A percentile compares a stretch with the other conserved stretches of the same genome.
phyloP scores from a whole-genome alignment of 768 basidiomycete species.

The Pleurotus tuoliensis region DNA sequence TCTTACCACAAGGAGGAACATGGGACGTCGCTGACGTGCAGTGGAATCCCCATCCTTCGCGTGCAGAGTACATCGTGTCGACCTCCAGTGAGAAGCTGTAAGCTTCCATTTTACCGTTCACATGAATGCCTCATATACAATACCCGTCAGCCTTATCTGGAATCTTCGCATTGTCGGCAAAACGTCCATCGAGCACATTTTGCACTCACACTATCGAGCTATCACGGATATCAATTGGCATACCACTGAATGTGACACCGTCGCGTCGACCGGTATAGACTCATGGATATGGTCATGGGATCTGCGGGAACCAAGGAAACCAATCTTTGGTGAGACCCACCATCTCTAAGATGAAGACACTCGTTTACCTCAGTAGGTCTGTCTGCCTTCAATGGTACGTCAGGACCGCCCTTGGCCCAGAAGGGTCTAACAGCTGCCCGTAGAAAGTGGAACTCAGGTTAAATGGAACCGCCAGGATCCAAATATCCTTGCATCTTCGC shows the following conservation, averaged over 20 bases:
- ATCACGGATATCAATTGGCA: conserved; percentile 99
- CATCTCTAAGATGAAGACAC: background rate
- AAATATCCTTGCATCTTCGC: conserved; percentile 86
- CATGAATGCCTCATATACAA: background rate
- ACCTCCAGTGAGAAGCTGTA: conserved; percentile 88
- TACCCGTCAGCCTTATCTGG: conserved; percentile 74
- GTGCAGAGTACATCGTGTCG: conserved; percentile 79
- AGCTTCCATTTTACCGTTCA: conserved; percentile 18
- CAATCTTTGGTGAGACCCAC: conserved; percentile 72
- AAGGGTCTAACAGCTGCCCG: background rate
- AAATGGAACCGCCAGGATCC: conserved; percentile 93
- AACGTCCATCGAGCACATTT: conserved; percentile 78
- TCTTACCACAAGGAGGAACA: conserved; percentile 92
- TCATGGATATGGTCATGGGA: conserved; percentile 97
- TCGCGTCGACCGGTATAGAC: conserved; percentile 90
- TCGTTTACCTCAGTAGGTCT: conserved; percentile 21
- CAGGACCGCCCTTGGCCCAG: background rate
- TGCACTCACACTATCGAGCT: conserved; percentile 89
- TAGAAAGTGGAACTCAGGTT: conserved; percentile 89
- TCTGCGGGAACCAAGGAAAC: conserved; percentile 63
- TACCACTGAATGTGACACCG: conserved; percentile 74
- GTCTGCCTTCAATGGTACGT: conserved; percentile 41
- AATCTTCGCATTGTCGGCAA: conserved; percentile 74
- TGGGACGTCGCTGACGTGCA: conserved; percentile 95
- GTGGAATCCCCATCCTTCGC: conserved; percentile 82